Evolutionary conservation across 441 rosid genomes (phyloP), one percentile per base, ranked within the genome.

Genomic region (Populus hybrid): DNA sequence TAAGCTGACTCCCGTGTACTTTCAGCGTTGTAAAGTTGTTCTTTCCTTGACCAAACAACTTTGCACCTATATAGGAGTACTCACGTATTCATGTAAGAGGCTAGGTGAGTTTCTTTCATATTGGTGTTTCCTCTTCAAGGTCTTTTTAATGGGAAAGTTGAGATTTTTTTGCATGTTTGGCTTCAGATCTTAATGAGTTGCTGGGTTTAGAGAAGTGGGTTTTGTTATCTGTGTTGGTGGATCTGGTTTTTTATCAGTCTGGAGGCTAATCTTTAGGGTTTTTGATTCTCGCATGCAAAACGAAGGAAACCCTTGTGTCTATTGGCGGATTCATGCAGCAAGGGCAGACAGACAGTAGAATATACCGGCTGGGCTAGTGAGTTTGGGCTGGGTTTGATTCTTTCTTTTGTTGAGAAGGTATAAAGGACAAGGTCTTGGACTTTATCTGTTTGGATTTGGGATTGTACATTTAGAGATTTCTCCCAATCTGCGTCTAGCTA

Each of bases 271-370:
- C 77, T 66, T 78, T 81, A 80, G 85, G 78, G 82, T 79, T 86
- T 80, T 83, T 75, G 70, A 50, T 66, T 42, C 72, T 38, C 72
- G 65, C 89, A 83, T 82, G 88, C 84, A 78, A 82, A 85, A 87
- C 85, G 83, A 89, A 83, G 69, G 67, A 78, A 80, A 77, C 89
- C 91, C 93, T 81, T 84, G 54, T 81, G 83, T 85, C 72, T 20
- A 69, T 72, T 90, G 90, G 84, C 83, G 77, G 82, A 64, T 86
- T 84, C 88, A 76, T 81, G 87, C 88, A 80, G 77, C 84, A 71
- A 77, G 87, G 69, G 36, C 30, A 36, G 63, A 30, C 30, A n/a
- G 63, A n/a, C 40, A 20, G 61, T 35, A 18, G 23, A n/a, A 34
- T 68, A 2, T 36, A 76, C 32, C 72, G 66, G 61, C 77, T 81